Conservation (phyloP, 2,329 filamentous ascomycete species). For the Mycogone perniciosa region DNA sequence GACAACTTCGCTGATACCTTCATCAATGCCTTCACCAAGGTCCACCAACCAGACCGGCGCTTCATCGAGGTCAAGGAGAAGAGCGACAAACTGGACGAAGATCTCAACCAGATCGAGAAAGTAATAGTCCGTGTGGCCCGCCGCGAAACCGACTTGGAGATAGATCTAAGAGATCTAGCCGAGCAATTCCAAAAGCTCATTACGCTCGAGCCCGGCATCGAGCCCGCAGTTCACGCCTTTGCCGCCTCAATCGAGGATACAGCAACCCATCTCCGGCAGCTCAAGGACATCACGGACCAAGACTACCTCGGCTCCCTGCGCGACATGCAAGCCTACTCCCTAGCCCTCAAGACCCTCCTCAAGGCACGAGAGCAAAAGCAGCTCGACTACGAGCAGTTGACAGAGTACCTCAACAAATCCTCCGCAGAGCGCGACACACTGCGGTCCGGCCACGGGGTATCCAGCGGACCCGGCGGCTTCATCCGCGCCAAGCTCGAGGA, state of each 20-base stretch:
- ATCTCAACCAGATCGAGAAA: constrained; percentile 88
- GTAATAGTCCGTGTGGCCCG: constrained; percentile 87
- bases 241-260: constrained; percentile 81
- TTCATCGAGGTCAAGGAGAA: constrained; percentile 93
- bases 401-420: constrained; percentile 90
- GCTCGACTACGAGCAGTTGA: constrained; percentile 91
- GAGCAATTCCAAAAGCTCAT: constrained; percentile 94
- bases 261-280: constrained; percentile 65
- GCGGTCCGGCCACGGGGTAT: constrained; percentile 49
- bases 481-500: constrained; percentile 93
- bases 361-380: constrained; percentile 96
- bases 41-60: constrained; percentile 88
- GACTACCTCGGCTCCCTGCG: constrained; percentile 88
- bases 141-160: constrained; percentile 78
- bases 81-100: constrained; percentile 89
- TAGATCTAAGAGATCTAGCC: constrained; percentile 81
- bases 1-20: constrained; percentile 95
- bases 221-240: constrained; percentile 76
- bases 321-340: constrained; percentile 93
- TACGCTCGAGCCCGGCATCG: constrained; percentile 79
- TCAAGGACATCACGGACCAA: constrained; percentile 89
- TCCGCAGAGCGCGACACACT: constrained; percentile 79
- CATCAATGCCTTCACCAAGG: constrained; percentile 94
- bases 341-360: constrained; percentile 78
- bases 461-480: constrained; percentile 71